Evolutionary conservation across 106 monocot genomes (phyloP).

Genomic region (Allium sativum): DNA sequence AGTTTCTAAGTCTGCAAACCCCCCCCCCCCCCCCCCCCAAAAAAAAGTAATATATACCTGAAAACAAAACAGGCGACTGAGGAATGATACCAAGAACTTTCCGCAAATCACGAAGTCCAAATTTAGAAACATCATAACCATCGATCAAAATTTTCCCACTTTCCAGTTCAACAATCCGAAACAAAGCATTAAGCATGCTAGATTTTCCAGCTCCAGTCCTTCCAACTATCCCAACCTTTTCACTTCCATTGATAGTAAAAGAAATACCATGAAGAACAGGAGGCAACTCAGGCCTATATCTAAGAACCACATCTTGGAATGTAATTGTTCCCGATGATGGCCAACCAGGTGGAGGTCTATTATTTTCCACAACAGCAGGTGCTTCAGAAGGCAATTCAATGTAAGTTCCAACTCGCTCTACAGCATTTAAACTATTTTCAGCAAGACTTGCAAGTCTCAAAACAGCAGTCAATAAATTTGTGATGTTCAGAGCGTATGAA

Average conservation of each 20-base stretch:
- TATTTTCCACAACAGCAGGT: conserved; percentile 61
- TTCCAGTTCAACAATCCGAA: conserved; percentile 90
- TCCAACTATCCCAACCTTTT: conserved; percentile 96
- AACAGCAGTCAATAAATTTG: conserved; percentile 73
- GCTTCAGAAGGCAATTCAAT: conserved; percentile 91
- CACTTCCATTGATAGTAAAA: conserved; percentile 68
- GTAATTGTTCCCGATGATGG: conserved; percentile 66
- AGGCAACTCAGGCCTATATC: conserved; percentile 94
- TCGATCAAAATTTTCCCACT: conserved; percentile 73
- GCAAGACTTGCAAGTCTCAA: conserved; percentile 93
- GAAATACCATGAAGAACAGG: conserved; percentile 97
- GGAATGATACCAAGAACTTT: conserved; percentile 95
- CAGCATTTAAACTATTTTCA: conserved; percentile 98
- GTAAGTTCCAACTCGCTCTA: conserved; percentile 85
- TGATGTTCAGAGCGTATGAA: conserved; percentile 90
- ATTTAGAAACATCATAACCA: conserved; percentile 66
- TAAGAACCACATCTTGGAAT: conserved; percentile 78
- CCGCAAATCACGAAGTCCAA: conserved; percentile 83
- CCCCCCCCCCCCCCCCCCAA: not conserved
- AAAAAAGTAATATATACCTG: conserved; percentile 34
- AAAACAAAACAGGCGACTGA: conserved; percentile 92
- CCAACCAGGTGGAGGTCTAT: conserved; percentile 93
- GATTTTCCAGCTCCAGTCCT: conserved; percentile 97
- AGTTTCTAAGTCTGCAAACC: too few relatives aligned
- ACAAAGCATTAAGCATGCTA: conserved; percentile 97